A percentile compares a stretch with the other conserved stretches of the same genome.
Evolutionary conservation across 345 rosid species (phyloP).

Genomic region (Rubroshorea leprosula): DNA sequence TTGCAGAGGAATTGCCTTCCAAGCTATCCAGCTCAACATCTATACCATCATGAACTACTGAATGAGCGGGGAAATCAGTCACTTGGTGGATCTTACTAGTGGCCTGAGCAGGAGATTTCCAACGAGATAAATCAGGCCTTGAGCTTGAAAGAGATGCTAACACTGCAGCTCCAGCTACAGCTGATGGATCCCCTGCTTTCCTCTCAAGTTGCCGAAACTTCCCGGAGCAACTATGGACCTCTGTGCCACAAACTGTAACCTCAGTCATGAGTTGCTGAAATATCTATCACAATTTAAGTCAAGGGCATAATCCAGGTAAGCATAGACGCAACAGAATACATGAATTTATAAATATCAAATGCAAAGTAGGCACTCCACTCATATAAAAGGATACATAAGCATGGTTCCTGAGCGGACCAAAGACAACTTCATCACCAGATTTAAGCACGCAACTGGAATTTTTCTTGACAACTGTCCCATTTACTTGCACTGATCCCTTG

Average conservation of each 20-base stretch:
- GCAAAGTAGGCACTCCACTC: not conserved
- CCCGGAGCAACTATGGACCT: constrained; percentile 41
- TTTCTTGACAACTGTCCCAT: constrained; percentile 51
- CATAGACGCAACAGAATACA: constrained; percentile 9
- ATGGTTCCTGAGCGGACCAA: constrained; percentile 53
- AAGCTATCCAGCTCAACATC: constrained; percentile 51
- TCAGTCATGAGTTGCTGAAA: constrained; percentile 58
- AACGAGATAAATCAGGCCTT: constrained; percentile 51
- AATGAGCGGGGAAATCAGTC: constrained; percentile 44
- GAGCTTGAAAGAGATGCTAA: constrained; percentile 62
- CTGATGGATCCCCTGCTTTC: constrained; percentile 68
- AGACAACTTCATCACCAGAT: constrained; percentile 78
- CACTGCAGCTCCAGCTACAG: constrained; percentile 70
- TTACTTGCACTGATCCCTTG: constrained; percentile 64
- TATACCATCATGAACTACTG: constrained; percentile 40
- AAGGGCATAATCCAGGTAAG: constrained; percentile 34
- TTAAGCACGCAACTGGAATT: constrained; percentile 33
- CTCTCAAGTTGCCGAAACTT: constrained; percentile 51
- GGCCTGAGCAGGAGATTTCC: constrained; percentile 44
- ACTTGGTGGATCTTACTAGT: constrained; percentile 43
- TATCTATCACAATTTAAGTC: constrained; percentile 40
- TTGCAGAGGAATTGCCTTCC: constrained; percentile 54
- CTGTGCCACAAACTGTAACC: constrained; percentile 48
- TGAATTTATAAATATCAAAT: not conserved
- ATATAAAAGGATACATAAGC: constrained; percentile 73